Evolutionary conservation across 192 early-diverging fungal species (phyloP).

Genomic region (Entomortierella chlamydospora): DNA sequence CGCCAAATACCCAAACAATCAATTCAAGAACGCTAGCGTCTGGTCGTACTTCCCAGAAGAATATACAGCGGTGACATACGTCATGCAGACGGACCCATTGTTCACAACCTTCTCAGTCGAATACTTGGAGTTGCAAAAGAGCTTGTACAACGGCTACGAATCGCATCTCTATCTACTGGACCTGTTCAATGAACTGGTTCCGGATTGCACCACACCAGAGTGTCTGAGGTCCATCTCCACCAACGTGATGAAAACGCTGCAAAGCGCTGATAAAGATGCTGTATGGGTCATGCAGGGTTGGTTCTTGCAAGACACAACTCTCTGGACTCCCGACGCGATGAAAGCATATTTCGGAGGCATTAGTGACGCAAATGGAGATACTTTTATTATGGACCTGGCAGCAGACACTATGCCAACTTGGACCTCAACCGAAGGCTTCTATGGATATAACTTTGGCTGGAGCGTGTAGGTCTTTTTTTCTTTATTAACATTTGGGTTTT

Average conservation of each 20-base stretch:
- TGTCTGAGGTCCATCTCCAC: slow-evolving; percentile 23
- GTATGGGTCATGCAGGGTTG: slow-evolving; percentile 52
- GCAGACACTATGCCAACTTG: slow-evolving; percentile 23
- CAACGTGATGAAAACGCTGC: slow-evolving; percentile 31
- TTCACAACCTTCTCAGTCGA: slow-evolving; percentile 18
- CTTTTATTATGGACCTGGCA: slow-evolving; percentile 34
- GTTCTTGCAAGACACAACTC: slow-evolving; percentile 24
- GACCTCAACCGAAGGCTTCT: slow-evolving; percentile 27
- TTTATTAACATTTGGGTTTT: not conserved
- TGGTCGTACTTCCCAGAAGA: slow-evolving; percentile 28
- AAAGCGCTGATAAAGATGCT: slow-evolving; percentile 21
- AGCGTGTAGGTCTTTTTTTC: slow-evolving; percentile 21
- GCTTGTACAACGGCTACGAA: slow-evolving; percentile 24
- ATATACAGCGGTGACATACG: slow-evolving; percentile 37
- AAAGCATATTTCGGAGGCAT: slow-evolving; percentile 35
- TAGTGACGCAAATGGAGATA: slow-evolving; percentile 13
- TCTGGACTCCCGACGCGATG: slow-evolving; percentile 28
- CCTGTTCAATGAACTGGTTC: slow-evolving; percentile 43
- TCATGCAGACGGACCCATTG: slow-evolving; percentile 31
- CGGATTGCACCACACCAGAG: slow-evolving; percentile 23
- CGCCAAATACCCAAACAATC: slow-evolving; percentile 18
- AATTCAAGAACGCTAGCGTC: slow-evolving; percentile 22
- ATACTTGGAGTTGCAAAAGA: slow-evolving; percentile 30
- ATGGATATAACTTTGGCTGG: slow-evolving; percentile 37
- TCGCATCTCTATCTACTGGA: slow-evolving; percentile 40